Evolutionary conservation across 805 yeast species (phyloP).

Genomic region (Cyberlindnera lachancei): DNA sequence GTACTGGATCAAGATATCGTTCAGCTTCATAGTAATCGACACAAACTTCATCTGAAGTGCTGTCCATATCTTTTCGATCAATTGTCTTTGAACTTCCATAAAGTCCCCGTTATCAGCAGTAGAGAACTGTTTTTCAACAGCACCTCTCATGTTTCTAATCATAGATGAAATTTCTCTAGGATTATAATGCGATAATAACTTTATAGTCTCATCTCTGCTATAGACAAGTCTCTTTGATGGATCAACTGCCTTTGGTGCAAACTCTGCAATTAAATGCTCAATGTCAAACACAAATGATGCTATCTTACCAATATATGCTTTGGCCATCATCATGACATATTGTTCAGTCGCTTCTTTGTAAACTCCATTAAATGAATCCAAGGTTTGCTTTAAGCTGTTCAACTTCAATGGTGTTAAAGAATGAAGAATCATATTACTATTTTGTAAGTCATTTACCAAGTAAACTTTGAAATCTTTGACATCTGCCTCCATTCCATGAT

Average conservation of each 20-base stretch:
- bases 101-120: constrained; percentile 20
- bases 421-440: constrained; percentile 46
- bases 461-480: constrained; percentile 31
- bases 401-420: constrained; percentile 24
- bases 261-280: constrained; percentile 38
- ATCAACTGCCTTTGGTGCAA: constrained; percentile 25
- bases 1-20: constrained; percentile 44
- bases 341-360: constrained; percentile 27
- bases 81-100: constrained; percentile 40
- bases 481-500: constrained; percentile 14
- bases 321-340: constrained; percentile 41
- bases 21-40: constrained; percentile 46
- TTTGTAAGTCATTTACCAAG: constrained; percentile 42
- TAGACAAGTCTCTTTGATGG: constrained; percentile 59
- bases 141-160: constrained; percentile 46
- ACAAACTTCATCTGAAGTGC: constrained; percentile 60
- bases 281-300: constrained; percentile 58
- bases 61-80: constrained; percentile 61
- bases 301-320: constrained; percentile 59
- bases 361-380: constrained; percentile 18
- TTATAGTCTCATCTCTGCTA: constrained; percentile 49
- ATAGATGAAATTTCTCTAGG: constrained; percentile 47
- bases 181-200: constrained; percentile 51
- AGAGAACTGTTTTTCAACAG: constrained; percentile 48
- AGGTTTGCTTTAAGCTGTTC: constrained; percentile 7